Evolutionary conservation across 441 rosid genomes (phyloP), one percentile per base, ranked within the genome.

Genomic region (Euphorbia celastroides): DNA sequence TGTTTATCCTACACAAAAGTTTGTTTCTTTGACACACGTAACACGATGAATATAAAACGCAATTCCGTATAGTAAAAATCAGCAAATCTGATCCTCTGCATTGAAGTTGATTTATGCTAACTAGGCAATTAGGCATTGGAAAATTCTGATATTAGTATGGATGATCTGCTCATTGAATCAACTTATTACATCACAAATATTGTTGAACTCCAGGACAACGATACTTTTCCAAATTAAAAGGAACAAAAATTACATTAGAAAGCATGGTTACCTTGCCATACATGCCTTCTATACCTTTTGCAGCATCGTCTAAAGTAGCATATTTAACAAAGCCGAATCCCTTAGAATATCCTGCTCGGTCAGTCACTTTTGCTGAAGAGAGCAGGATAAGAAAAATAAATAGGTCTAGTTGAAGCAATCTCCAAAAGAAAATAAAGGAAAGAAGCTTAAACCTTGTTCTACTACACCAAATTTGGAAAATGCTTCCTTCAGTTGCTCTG

Each of bases 251-350:
- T n/a, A 48, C 54, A 48, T 48, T 48, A 48, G 23, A 19, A 48
- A 19, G 54, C 2, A 28, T 60, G 70, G 82, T 59, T 65, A 93
- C 99, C 89, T 89, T 79, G 44, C 97, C 99, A 81, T 91, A 86
- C 97, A 94, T 88, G 58, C 88, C 96, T 68, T 83, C 82, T 27
- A 82, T 84, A 48, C 90, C 97, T 77, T 88, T 89, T 12, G 82
- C 83, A 78, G 99, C 96, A 64, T 86, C 97, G 57, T 89, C 93
- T 61, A 88, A 51, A 20, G 82, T 85, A 56, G 83, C 77, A 73
- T 91, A 93, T 73, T 78, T 85, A 57, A 93, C 96, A 77, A 93
- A 93, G 61, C 99, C 96, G 79, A 85, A 93, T 9, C 99, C 99
- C 81, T 88, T 93, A 2, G 97, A 91, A 79, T 81, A 88, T 73